phyloP scores from a whole-genome alignment of 257 asterid genomes.

The Capsicum pubescens region DNA sequence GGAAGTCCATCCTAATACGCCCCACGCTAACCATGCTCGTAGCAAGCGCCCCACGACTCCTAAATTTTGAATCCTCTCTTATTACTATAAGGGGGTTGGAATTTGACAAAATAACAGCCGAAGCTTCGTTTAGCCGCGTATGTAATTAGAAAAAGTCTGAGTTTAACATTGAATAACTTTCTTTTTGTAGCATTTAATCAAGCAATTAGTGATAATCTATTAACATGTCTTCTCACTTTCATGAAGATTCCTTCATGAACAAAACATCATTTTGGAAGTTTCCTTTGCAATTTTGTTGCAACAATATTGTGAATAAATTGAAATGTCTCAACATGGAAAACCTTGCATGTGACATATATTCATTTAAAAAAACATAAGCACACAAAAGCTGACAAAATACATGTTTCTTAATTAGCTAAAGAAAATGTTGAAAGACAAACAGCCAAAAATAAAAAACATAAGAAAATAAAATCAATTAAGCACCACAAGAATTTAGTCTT shows the following conservation, averaged over 20 bases:
- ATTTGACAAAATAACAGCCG: neutral
- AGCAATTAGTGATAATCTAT: neutral
- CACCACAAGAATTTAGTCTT: conserved; percentile 5
- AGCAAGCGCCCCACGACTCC: too few relatives aligned
- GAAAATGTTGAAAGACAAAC: neutral
- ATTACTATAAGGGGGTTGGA: neutral
- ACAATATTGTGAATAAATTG: neutral
- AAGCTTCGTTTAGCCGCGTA: neutral
- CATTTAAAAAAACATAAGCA: neutral
- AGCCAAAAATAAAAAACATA: neutral
- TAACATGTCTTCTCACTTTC: conserved; percentile 24
- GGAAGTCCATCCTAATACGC: too few relatives aligned
- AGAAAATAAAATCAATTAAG: neutral
- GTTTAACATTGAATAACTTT: neutral
- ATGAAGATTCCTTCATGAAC: neutral
- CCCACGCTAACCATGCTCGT: too few relatives aligned
- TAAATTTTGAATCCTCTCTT: too few relatives aligned
- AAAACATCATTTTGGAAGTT: neutral
- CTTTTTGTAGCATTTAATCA: too few relatives aligned
- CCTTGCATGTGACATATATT: conserved; percentile 1
- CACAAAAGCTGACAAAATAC: conserved; percentile 17
- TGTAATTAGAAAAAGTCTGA: neutral
- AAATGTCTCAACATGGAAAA: neutral
- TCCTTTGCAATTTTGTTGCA: neutral
- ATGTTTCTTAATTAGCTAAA: neutral